Conservation (phyloP, 352 stramenopile genomes). For the Thalassiosira gravida region DNA sequence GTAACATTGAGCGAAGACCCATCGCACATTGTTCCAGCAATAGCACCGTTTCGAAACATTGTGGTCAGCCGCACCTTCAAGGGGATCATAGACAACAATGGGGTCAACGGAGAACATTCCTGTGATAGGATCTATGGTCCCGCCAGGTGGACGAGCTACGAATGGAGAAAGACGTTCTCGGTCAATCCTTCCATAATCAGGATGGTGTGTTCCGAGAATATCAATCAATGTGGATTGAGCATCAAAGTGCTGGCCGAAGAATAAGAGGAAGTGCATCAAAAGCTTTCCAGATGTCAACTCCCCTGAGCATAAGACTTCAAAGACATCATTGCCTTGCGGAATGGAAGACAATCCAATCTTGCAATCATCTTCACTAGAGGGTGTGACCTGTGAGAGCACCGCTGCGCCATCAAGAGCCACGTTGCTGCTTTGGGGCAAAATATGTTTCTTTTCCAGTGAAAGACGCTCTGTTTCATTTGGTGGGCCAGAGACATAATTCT, state of each 20-base stretch:
- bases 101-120: conserved; percentile 83
- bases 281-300: conserved; percentile 81
- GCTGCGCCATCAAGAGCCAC: conserved; percentile 15
- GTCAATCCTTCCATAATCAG: conserved; percentile 49
- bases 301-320: conserved; percentile 83
- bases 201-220: conserved; percentile 69
- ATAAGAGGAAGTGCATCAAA: conserved; percentile 84
- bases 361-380: conserved; percentile 28
- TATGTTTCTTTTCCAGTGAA: conserved; percentile 31
- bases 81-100: conserved; percentile 82
- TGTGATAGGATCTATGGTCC: conserved; percentile 76
- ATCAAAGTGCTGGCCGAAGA: conserved; percentile 85
- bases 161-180: conserved; percentile 63
- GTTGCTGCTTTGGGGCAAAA: conserved; percentile 30
- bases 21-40: conserved; percentile 80
- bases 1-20: conserved; percentile 84
- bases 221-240: conserved; percentile 77
- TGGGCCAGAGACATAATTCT: conserved; percentile 3
- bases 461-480: background rate
- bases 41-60: conserved; percentile 85
- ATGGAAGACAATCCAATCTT: conserved; percentile 42
- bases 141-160: conserved; percentile 57
- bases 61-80: conserved; percentile 76
- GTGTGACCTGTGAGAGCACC: conserved; percentile 39
- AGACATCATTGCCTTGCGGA: conserved; percentile 81